A percentile compares a stretch with the other conserved stretches of the same genome.
phyloP scores from a whole-genome alignment of 2,329 filamentous ascomycete genomes.

The Fusarium tuaranense region DNA sequence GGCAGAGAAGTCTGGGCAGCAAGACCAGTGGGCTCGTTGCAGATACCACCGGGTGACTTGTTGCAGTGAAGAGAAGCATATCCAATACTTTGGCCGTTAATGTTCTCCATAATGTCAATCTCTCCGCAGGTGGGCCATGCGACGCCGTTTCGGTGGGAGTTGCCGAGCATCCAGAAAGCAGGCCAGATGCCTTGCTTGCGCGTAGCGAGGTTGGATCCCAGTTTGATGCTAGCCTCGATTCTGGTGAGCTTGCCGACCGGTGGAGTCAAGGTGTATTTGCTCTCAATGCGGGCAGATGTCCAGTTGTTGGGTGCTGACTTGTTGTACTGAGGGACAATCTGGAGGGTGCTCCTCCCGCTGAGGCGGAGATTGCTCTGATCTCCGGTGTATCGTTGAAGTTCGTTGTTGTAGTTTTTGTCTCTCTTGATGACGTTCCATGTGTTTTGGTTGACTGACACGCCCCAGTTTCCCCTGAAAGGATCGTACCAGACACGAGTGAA shows the following conservation, averaged over 20 bases:
- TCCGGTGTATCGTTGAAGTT: slow-evolving; percentile 62
- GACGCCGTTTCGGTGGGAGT: slow-evolving; percentile 59
- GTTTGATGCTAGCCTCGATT: slow-evolving; percentile 59
- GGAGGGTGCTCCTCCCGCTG: slow-evolving; percentile 62
- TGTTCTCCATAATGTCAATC: slow-evolving; percentile 68
- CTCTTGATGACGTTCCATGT: slow-evolving; percentile 57
- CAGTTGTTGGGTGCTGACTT: slow-evolving; percentile 53
- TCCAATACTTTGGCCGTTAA: slow-evolving; percentile 61
- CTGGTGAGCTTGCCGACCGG: slow-evolving; percentile 57
- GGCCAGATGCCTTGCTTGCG: slow-evolving; percentile 68
- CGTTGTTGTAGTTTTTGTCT: slow-evolving; percentile 62
- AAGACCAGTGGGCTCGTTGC: slow-evolving; percentile 63
- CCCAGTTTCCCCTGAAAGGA: slow-evolving; percentile 53
- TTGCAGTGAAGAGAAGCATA: slow-evolving; percentile 67
- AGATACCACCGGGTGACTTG: slow-evolving; percentile 57
- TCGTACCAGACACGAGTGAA: slow-evolving; percentile 58
- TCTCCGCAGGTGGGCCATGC: slow-evolving; percentile 67
- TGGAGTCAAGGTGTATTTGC: slow-evolving; percentile 60
- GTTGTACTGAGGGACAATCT: slow-evolving; percentile 61
- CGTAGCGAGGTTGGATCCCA: slow-evolving; percentile 56
- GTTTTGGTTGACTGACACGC: slow-evolving; percentile 47
- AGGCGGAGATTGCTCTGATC: slow-evolving; percentile 62
- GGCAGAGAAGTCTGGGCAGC: slow-evolving; percentile 51
- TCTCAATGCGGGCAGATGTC: slow-evolving; percentile 68
- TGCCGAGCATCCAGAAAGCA: slow-evolving; percentile 69